Evolutionary conservation across 257 asterid genomes (phyloP).

Genomic region (Solanum sitiens): DNA sequence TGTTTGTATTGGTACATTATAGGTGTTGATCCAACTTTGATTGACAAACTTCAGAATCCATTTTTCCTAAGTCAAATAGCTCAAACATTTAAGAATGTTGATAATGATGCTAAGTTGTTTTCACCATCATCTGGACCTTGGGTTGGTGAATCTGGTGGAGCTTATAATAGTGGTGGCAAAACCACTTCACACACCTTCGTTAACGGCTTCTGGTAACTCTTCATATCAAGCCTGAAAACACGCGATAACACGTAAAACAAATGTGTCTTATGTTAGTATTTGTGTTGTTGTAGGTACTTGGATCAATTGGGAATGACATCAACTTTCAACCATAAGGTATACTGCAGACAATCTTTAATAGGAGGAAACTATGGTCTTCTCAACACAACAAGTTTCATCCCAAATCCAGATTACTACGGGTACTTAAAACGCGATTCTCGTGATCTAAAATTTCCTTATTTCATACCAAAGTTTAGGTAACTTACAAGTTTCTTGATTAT

Average conservation of each 20-base stretch:
- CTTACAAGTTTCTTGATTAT: neutral
- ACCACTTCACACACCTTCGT: slow-evolving; percentile 58
- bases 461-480: neutral
- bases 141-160: slow-evolving; percentile 94
- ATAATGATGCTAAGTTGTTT: slow-evolving; percentile 14
- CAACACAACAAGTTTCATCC: slow-evolving; percentile 53
- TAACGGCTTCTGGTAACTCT: slow-evolving; percentile 67
- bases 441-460: neutral
- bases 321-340: slow-evolving; percentile 61
- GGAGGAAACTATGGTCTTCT: slow-evolving; percentile 87
- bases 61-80: slow-evolving; percentile 33
- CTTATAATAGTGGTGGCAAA: slow-evolving; percentile 81
- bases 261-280: neutral
- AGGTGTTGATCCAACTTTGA: slow-evolving; percentile 52
- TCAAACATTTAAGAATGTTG: slow-evolving; percentile 33
- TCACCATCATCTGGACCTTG: slow-evolving; percentile 70
- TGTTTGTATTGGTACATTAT: neutral
- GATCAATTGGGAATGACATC: slow-evolving; percentile 92
- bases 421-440: neutral
- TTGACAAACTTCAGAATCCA: slow-evolving; percentile 62
- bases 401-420: slow-evolving; percentile 93
- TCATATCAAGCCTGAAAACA: neutral
- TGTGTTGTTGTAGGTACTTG: slow-evolving; percentile 50
- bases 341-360: slow-evolving; percentile 71
- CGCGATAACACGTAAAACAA: neutral